Evolutionary conservation across 768 basidiomycete genomes (phyloP).

Genomic region (Boletus rufocinnamomeus): DNA sequence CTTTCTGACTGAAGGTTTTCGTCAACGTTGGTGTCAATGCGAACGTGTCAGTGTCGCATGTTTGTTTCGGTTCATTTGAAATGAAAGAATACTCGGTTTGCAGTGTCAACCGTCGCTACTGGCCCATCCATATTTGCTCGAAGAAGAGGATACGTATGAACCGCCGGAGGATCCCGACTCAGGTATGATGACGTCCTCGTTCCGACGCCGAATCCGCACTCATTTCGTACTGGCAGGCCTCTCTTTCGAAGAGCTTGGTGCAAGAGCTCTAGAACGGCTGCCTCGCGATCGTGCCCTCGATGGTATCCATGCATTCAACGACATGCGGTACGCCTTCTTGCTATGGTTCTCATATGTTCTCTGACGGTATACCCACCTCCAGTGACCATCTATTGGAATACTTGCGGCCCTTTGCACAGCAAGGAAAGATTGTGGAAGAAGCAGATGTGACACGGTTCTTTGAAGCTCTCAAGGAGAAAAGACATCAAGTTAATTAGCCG

Average conservation of each 20-base stretch:
- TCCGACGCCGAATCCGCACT: not conserved
- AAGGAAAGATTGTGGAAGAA: constrained; percentile 73
- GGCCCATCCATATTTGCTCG: constrained; percentile 58
- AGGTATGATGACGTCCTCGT: constrained; percentile 39
- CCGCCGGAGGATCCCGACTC: constrained; percentile 87
- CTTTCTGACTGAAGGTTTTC: constrained; percentile 73
- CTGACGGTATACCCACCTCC: constrained; percentile 7
- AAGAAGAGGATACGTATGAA: constrained; percentile 83
- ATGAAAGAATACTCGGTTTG: not conserved
- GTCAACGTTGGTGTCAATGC: constrained; percentile 81
- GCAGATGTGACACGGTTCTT: constrained; percentile 72
- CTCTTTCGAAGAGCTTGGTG: constrained; percentile 80
- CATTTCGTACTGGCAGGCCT: constrained; percentile 46
- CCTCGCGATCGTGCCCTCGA: constrained; percentile 83
- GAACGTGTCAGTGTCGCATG: constrained; percentile 43
- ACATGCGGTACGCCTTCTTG: constrained; percentile 61
- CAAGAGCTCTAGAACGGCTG: constrained; percentile 71
- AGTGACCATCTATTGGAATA: constrained; percentile 74
- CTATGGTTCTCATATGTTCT: not conserved
- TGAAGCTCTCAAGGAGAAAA: constrained; percentile 46
- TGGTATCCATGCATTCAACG: constrained; percentile 81
- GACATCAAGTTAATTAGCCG: constrained; percentile 8
- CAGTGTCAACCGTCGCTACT: constrained; percentile 64
- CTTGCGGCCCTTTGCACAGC: constrained; percentile 76
- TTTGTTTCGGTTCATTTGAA: not conserved